phyloP scores from a whole-genome alignment of 192 early-diverging fungal species.

The Podochytrium sp. region DNA sequence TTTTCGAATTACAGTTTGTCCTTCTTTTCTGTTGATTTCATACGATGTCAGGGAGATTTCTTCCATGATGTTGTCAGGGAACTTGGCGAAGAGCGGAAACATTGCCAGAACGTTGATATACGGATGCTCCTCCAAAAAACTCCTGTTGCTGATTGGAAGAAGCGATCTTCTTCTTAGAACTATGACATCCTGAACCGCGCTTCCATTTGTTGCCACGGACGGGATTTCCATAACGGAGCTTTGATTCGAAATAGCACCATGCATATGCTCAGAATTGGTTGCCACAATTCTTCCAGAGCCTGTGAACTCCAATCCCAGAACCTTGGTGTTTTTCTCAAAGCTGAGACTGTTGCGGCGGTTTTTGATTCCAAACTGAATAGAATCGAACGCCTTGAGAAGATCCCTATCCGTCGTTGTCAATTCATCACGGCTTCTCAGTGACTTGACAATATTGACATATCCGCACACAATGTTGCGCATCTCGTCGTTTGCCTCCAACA shows the following conservation, averaged over 20 bases:
- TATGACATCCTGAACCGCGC: not conserved
- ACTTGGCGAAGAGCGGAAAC: conserved; percentile 46
- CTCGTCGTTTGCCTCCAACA: conserved; percentile 5
- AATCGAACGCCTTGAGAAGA: not conserved
- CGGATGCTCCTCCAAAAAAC: not conserved
- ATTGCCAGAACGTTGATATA: conserved; percentile 13
- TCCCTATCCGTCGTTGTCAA: not conserved
- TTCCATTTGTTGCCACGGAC: not conserved
- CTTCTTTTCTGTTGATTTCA: conserved; percentile 36
- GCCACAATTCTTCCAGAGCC: not conserved
- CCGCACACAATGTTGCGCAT: not conserved
- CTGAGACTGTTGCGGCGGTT: not conserved
- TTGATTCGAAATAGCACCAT: not conserved
- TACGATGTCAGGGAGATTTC: conserved; percentile 7
- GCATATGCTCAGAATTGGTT: not conserved
- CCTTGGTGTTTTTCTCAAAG: not conserved
- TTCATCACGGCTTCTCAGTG: not conserved
- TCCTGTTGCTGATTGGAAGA: not conserved
- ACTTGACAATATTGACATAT: not conserved
- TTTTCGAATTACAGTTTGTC: conserved; percentile 39
- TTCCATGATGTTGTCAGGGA: conserved; percentile 40
- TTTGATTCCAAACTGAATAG: not conserved
- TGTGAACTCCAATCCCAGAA: not conserved
- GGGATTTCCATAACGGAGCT: not conserved
- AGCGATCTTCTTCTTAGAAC: not conserved